Evolutionary conservation across 2,329 filamentous ascomycete species (phyloP).

Genomic region (Ophiocordyceps robertsii): DNA sequence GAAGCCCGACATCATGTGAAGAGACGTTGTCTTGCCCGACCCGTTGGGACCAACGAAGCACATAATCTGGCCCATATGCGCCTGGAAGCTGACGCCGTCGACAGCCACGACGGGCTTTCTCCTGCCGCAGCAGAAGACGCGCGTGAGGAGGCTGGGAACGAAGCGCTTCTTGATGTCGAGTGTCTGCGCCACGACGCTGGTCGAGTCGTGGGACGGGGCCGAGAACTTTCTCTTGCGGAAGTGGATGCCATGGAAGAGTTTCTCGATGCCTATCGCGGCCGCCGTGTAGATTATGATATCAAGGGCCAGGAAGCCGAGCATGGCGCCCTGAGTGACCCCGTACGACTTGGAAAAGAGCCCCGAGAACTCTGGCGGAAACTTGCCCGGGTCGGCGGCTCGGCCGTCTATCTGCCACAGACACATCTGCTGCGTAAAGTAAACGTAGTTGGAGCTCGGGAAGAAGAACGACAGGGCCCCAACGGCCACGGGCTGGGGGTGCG

Average conservation of each 20-base stretch:
- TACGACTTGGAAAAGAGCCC: conserved; percentile 7
- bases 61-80: conserved; percentile 47
- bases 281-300: conserved; percentile 19
- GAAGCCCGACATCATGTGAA: conserved; percentile 54
- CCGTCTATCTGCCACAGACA: conserved; percentile 7
- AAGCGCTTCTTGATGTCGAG: conserved; percentile 19
- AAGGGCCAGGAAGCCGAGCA: conserved; percentile 17
- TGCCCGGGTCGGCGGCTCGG: conserved; percentile 1
- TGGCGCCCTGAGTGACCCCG: conserved; percentile 12
- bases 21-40: conserved; percentile 56
- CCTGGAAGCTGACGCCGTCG: conserved; percentile 43
- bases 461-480: conserved; percentile 7
- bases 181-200: conserved; percentile 6
- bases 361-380: conserved; percentile 2
- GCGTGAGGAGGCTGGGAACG: conserved; percentile 13
- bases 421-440: conserved; percentile 12
- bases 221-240: conserved; percentile 12
- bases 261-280: conserved; percentile 18
- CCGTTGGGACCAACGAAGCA: conserved; percentile 58
- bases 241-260: conserved; percentile 19
- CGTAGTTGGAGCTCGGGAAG: conserved; percentile 11
- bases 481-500: neutral
- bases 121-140: conserved; percentile 15
- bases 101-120: conserved; percentile 36
- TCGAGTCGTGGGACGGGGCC: conserved; percentile 9